A percentile compares a stretch with the other conserved stretches of the same genome.
These are phyloP conservation scores for Epichloe sylvatica DNA, from an alignment of 2,329 filamentous ascomycete species.

Conservation along the genomic window DNA sequence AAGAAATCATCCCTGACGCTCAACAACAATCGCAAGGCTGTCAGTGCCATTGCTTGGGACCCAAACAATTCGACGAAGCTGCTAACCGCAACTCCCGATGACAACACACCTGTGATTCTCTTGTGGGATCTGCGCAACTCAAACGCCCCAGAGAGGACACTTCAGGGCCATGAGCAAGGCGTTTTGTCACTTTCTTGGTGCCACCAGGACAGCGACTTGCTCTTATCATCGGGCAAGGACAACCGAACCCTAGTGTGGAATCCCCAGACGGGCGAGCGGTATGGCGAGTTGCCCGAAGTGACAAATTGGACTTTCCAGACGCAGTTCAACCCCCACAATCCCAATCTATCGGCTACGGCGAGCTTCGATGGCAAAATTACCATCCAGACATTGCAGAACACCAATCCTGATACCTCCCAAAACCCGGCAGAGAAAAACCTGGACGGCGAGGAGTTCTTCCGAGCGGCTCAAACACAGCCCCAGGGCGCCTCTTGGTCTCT, in stretches of 20 bases:
- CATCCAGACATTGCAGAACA: slow-evolving; percentile 87
- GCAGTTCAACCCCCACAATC: slow-evolving; percentile 79
- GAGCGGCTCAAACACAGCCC: slow-evolving; percentile 79
- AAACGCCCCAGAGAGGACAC: slow-evolving; percentile 77
- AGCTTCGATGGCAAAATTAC: slow-evolving; percentile 96
- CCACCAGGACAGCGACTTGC: slow-evolving; percentile 70
- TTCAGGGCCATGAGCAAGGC: slow-evolving; percentile 88
- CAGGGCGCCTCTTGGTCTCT: slow-evolving; percentile 84
- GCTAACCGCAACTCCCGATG: slow-evolving; percentile 79
- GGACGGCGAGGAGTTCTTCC: slow-evolving; percentile 93
- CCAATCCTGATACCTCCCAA: slow-evolving; percentile 62
- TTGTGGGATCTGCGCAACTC: slow-evolving; percentile 95
- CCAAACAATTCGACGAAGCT: slow-evolving; percentile 90
- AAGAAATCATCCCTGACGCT: slow-evolving; percentile 95
- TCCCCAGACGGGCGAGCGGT: slow-evolving; percentile 72
- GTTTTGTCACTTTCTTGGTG: slow-evolving; percentile 95
- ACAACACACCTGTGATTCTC: slow-evolving; percentile 74
- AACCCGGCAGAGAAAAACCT: slow-evolving; percentile 52
- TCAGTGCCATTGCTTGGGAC: slow-evolving; percentile 95
- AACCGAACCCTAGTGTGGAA: slow-evolving; percentile 96
- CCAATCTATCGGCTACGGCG: slow-evolving; percentile 81
- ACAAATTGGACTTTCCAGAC: slow-evolving; percentile 99
- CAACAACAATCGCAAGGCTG: slow-evolving; percentile 87
- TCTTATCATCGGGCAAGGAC: slow-evolving; percentile 92
- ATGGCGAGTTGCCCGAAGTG: slow-evolving; percentile 89